phyloP scores from a whole-genome alignment of 164 flowering plant genomes.

The Annona squamosa region DNA sequence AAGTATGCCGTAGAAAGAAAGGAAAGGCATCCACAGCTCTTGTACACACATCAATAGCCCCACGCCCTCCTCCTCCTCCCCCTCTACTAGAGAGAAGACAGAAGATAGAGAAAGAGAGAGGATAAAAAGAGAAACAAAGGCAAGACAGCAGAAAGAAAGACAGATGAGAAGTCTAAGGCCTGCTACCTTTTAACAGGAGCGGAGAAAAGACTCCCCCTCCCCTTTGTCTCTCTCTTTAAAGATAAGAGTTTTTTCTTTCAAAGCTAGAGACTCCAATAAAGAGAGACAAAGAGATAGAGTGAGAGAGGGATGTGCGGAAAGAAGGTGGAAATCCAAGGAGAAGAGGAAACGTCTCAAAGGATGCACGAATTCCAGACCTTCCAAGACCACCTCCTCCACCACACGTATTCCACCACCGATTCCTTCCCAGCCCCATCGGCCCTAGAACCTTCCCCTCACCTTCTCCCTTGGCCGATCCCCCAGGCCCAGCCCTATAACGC shows the following conservation, averaged over 20 bases:
- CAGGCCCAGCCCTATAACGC: constrained; percentile 31
- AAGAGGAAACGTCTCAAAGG: constrained; percentile 37
- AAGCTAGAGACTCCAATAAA: neutral
- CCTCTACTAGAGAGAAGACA: neutral
- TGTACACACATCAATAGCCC: constrained; percentile 1
- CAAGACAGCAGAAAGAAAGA: constrained; percentile 24
- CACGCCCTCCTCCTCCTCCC: neutral
- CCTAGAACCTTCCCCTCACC: constrained; percentile 33
- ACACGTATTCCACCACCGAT: constrained; percentile 22
- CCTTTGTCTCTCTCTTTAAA: neutral
- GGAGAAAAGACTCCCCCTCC: constrained; percentile 6
- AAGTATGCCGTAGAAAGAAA: constrained; percentile 78
- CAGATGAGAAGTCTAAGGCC: constrained; percentile 6
- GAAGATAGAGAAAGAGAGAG: constrained; percentile 15
- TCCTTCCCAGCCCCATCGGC: constrained; percentile 23
- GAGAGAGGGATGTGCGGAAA: constrained; percentile 25
- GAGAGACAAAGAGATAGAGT: neutral
- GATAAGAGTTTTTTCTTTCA: neutral
- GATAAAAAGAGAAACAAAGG: constrained; percentile 37
- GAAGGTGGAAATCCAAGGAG: constrained; percentile 36
- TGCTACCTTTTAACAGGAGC: neutral
- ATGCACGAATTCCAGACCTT: constrained; percentile 33
- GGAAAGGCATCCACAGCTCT: constrained; percentile 40
- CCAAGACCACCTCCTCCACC: constrained; percentile 40
- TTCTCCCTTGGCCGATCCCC: constrained; percentile 57